Base-by-base conservation (phyloP, 208 protist species). In the Lotmaria passim region DNA sequence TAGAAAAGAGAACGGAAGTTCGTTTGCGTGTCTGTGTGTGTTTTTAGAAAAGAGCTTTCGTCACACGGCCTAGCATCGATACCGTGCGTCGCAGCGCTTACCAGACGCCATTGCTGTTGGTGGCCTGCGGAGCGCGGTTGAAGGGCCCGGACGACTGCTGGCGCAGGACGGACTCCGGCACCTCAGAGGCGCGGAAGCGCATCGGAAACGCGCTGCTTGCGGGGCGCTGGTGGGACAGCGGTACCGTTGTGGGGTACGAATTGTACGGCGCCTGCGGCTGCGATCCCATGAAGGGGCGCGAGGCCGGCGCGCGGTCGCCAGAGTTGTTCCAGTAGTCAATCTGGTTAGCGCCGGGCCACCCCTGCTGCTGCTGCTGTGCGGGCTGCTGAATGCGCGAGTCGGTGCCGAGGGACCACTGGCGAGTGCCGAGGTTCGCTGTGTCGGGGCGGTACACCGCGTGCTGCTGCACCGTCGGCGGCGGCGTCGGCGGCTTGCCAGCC, bases 371-470 rank as follows among this genome's bases (percentile, higher is more conserved):
- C 60, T 74, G 60, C 47, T 71, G 66, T 53, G 52, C 41, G 8
- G 57, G 55, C 48, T 75, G 61, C 56, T 77, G 64, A 11, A 78
- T 70, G 59, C 73, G 58, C 17, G 69, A 67, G 62, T 69, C 60
- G 23, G 43, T 77, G 47, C 57, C 63, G 21, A 78, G 57, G 2
- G 69, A 62, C 68, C 75, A 75, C 38, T 69, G 63, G 23, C 62
- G 62, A n/a, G 48, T 31, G 24, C 61, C 62, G 17, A 81, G 64
- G 65, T 81, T 81, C 11, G 79, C 58, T 19, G 75, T 55, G 53
- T 89, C 79, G 26, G 75, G 76, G 55, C 79, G 79, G 70, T 89
- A 89, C 48, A 85, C 69, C 31, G 75, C 59, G 31, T 86, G 79
- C 30, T 50, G 70, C 56, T 80, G 75, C 21, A 39, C 41, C 12